Base-by-base conservation (phyloP, 2,329 filamentous ascomycete species). In the Trichoderma sp. region DNA sequence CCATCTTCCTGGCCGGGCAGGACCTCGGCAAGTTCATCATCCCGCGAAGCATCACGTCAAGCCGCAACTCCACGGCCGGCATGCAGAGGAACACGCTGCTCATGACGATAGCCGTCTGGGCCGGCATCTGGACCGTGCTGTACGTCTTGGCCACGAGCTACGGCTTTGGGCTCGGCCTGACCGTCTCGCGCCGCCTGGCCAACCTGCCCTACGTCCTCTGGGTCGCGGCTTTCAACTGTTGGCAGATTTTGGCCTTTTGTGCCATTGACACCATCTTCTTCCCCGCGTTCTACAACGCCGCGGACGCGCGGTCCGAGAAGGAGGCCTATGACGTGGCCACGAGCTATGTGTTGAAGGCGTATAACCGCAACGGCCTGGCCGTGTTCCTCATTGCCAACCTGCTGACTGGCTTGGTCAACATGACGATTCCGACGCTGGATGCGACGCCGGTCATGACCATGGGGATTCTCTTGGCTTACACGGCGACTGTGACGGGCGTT, bases 191-290 rank as follows among this genome's bases (percentile, higher is more conserved):
- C 21, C 89, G 95, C 0, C 81, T 98, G 65, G 95, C 94, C 9
- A 99, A 99, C 72, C 83, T 97, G 68, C 93, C 95, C 0, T 99
- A 99, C 75, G 85, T 98, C 50, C 81, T 97, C 51, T 98, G 94
- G 93, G 90, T 96, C 7, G 85, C 88, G n/a, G 89, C 92, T 3
- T 97, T 95, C 81, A 99, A 98, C 79, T 89, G 86, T 67, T 82
- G 84, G n/a, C 92, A 97, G 74, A 81, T 99, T 10, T 80, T 91
- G 7, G 82, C 89, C 1, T 97, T 94, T 76, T 93, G 88, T 72
- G 74, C 88, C 15, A 83, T 95, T 26, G 94, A 99, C 75, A 88
- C 85, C 3, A 28, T 91, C 3, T 88, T 93, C 76, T 96, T 97
- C 76, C 91, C 92, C 0, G 80, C 82, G 2, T 84, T 90, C 6